Evolutionary conservation across 306 rosid species (phyloP).

Genomic region (Quillaja saponaria): DNA sequence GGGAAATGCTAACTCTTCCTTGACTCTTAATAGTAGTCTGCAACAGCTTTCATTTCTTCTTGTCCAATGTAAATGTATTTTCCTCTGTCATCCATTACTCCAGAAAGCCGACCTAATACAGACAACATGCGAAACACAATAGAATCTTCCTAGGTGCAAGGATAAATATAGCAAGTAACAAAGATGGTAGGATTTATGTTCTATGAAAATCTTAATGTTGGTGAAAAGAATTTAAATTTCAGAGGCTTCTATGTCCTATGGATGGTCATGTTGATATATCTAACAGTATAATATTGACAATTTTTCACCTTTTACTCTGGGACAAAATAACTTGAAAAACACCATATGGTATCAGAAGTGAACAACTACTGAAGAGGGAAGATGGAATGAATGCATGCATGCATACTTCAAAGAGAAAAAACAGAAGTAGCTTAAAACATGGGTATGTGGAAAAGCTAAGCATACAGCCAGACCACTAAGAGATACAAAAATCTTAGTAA

Average conservation of each 20-base stretch:
- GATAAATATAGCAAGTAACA: constrained; percentile 5
- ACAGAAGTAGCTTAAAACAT: too few relatives aligned
- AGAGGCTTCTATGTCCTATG: background rate
- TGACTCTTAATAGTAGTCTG: constrained; percentile 81
- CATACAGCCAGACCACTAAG: too few relatives aligned
- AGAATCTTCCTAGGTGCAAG: background rate
- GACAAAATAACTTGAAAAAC: too few relatives aligned
- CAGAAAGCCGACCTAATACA: constrained; percentile 78
- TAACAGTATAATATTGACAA: background rate
- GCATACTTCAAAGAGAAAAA: too few relatives aligned
- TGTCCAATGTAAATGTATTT: constrained; percentile 85
- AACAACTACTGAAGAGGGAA: too few relatives aligned
- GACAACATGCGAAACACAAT: constrained; percentile 8
- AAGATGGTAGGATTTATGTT: too few relatives aligned
- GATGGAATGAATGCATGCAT: too few relatives aligned
- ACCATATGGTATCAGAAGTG: too few relatives aligned
- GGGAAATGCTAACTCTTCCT: constrained; percentile 95
- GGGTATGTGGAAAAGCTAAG: too few relatives aligned
- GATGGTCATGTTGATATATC: constrained; percentile 8
- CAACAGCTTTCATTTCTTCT: constrained; percentile 97
- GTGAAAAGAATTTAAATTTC: constrained; percentile 3
- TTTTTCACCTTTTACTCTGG: too few relatives aligned
- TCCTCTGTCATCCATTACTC: constrained; percentile 98
- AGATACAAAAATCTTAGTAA: too few relatives aligned
- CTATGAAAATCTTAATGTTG: background rate